Evolutionary conservation across 2,329 filamentous ascomycete species (phyloP).

Genomic region (Phaeosphaeriaceae sp.): DNA sequence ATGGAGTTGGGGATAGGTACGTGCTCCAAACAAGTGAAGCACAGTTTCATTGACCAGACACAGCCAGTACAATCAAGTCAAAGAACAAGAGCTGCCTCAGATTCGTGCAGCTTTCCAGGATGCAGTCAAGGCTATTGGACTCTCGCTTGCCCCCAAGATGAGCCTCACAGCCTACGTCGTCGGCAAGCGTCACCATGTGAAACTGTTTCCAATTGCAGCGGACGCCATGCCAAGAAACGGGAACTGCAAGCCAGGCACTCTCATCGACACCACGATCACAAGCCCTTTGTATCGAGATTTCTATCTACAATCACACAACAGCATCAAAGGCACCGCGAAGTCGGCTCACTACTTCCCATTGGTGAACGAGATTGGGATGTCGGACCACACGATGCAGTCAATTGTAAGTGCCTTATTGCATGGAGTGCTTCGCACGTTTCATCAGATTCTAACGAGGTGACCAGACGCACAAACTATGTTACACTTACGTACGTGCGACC

Average conservation of each 20-base stretch:
- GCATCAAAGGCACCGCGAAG: constrained; percentile 32
- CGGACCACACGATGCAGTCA: background rate
- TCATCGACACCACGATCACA: constrained; percentile 39
- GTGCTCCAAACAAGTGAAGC: background rate
- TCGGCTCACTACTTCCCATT: constrained; percentile 42
- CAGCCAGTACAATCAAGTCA: constrained; percentile 15
- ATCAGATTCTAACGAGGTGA: background rate
- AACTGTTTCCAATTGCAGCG: background rate
- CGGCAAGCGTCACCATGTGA: constrained; percentile 11
- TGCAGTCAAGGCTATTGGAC: constrained; percentile 25
- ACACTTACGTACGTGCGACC: constrained; percentile 4
- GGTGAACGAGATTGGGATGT: constrained; percentile 10
- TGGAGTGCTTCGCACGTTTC: background rate
- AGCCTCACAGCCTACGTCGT: constrained; percentile 46
- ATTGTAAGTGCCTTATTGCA: background rate
- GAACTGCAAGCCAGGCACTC: constrained; percentile 32
- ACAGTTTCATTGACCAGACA: background rate
- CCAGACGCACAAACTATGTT: constrained; percentile 6
- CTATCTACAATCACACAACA: constrained; percentile 39
- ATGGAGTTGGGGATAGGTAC: constrained; percentile 20
- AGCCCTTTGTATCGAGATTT: constrained; percentile 37
- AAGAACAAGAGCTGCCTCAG: constrained; percentile 31
- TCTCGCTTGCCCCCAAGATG: constrained; percentile 34
- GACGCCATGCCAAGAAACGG: background rate
- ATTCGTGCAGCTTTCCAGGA: constrained; percentile 31